Percentiles rank a stretch among this genome's conserved stretches.
Evolutionary conservation across 257 asterid species (phyloP).

Genomic region (Solanum habrochaites): DNA sequence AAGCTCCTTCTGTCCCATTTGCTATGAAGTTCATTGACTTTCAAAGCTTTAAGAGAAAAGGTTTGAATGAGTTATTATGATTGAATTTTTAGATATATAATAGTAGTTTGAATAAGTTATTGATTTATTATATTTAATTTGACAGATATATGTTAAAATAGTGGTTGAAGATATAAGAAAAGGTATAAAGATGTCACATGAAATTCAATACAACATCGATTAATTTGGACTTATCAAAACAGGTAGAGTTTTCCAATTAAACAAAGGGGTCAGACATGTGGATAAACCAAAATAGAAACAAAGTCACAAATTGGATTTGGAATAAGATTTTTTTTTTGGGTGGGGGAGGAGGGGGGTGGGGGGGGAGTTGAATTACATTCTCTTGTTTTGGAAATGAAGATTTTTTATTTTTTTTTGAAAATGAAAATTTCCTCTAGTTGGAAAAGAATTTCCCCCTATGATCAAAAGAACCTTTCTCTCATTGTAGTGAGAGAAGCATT

Average conservation of each 20-base stretch:
- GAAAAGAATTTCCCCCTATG: neutral
- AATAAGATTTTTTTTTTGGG: neutral
- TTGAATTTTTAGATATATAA: neutral
- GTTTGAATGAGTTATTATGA: neutral
- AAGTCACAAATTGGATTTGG: neutral
- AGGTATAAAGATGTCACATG: neutral
- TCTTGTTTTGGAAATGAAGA: neutral
- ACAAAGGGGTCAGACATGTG: neutral
- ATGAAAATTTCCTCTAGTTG: neutral
- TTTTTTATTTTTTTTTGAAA: neutral
- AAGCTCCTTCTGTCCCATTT: neutral
- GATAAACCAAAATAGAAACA: neutral
- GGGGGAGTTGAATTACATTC: neutral
- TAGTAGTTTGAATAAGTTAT: neutral
- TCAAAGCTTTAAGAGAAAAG: neutral
- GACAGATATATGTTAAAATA: neutral
- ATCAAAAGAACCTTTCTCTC: neutral
- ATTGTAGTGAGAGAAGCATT: neutral
- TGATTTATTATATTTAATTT: neutral
- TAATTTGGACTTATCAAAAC: neutral
- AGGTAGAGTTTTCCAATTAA: neutral
- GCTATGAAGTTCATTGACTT: neutral
- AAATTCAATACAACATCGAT: neutral
- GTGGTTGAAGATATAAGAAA: neutral
- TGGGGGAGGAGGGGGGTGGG: too few species aligned